Percentiles rank a stretch among this genome's conserved stretches.
These are phyloP conservation scores for Thalassia testudinum DNA, from an alignment of 116 monocot genomes.

Conservation along the genomic window DNA sequence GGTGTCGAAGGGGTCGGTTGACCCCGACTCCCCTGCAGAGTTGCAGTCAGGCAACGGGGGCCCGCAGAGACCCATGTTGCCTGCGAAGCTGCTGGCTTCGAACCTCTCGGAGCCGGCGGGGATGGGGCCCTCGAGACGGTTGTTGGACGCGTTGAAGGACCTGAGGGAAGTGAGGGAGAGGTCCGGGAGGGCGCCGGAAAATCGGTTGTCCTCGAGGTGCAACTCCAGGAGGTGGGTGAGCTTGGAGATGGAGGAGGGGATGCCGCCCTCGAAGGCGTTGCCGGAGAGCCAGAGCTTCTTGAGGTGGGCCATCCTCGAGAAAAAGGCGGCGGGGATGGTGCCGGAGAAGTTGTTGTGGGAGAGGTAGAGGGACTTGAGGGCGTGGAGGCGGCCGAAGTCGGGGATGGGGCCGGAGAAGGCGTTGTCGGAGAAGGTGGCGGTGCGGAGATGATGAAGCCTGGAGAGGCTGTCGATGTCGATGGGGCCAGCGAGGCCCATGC, in stretches of 20 bases:
- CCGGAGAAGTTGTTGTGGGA: slow-evolving; percentile 49
- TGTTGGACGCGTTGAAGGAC: slow-evolving; percentile 44
- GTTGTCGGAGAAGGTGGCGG: slow-evolving; percentile 29
- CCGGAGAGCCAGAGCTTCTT: slow-evolving; percentile 59
- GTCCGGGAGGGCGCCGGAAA: slow-evolving; percentile 32
- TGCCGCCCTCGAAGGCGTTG: slow-evolving; percentile 33
- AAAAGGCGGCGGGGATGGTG: slow-evolving; percentile 25
- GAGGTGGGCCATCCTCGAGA: slow-evolving; percentile 32
- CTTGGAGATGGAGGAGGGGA: slow-evolving; percentile 36
- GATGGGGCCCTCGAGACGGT: slow-evolving; percentile 31
- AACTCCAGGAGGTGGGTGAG: slow-evolving; percentile 34
- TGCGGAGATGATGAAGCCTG: slow-evolving; percentile 27
- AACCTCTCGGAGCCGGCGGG: slow-evolving; percentile 31
- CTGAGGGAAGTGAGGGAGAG: slow-evolving; percentile 11
- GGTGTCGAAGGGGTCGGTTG: background rate
- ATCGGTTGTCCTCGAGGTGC: slow-evolving; percentile 48
- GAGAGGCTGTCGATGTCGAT: slow-evolving; percentile 34
- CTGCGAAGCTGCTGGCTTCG: slow-evolving; percentile 21
- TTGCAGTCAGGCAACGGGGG: background rate
- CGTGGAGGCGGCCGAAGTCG: slow-evolving; percentile 22
- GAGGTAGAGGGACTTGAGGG: slow-evolving; percentile 46
- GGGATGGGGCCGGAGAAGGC: slow-evolving; percentile 39
- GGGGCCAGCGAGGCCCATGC: slow-evolving; percentile 37
- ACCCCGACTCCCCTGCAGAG: background rate
- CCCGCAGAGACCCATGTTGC: slow-evolving; percentile 40